Percentiles rank a stretch among this genome's conserved stretches.
These are phyloP conservation scores for Kluyveromyces sp. DNA, from an alignment of 1,139 yeast species.

Conservation along the genomic window DNA sequence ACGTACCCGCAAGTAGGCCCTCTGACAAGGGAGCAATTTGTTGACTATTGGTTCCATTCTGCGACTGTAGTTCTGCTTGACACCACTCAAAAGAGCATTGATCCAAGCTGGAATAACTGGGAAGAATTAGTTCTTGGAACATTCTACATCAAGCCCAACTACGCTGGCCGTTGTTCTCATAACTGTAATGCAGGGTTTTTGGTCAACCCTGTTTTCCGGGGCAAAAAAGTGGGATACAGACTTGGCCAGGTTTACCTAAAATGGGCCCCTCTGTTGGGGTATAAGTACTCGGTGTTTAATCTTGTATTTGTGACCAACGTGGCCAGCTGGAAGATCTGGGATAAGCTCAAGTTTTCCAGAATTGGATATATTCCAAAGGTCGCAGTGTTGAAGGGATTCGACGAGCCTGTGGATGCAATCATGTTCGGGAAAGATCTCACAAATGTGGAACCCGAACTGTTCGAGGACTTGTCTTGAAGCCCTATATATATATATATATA, in stretches of 20 bases:
- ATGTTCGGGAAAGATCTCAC: constrained; percentile 54
- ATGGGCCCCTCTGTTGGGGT: constrained; percentile 68
- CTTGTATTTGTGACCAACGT: constrained; percentile 66
- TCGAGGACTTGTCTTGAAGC: constrained; percentile 9
- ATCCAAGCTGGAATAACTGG: constrained; percentile 33
- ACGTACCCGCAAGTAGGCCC: constrained; percentile 71
- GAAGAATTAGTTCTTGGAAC: constrained; percentile 48
- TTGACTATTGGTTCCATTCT: constrained; percentile 79
- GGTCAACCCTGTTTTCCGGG: constrained; percentile 49
- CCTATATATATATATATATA: neutral
- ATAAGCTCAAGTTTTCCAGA: constrained; percentile 60
- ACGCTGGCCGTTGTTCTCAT: constrained; percentile 68
- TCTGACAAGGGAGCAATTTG: constrained; percentile 57
- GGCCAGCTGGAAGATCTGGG: constrained; percentile 71
- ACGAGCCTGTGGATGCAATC: constrained; percentile 57
- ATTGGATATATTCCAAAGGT: constrained; percentile 63
- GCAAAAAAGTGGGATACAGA: constrained; percentile 49
- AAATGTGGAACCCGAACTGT: constrained; percentile 18
- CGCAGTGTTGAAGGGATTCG: constrained; percentile 55
- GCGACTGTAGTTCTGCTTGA: constrained; percentile 49
- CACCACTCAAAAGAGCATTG: constrained; percentile 24
- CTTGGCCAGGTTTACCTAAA: constrained; percentile 53
- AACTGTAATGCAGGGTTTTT: constrained; percentile 75
- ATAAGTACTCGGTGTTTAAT: constrained; percentile 72
- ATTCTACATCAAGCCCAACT: constrained; percentile 72